phyloP scores from a whole-genome alignment of 2,329 filamentous ascomycete genomes.

The Colletotrichum caudatum region DNA sequence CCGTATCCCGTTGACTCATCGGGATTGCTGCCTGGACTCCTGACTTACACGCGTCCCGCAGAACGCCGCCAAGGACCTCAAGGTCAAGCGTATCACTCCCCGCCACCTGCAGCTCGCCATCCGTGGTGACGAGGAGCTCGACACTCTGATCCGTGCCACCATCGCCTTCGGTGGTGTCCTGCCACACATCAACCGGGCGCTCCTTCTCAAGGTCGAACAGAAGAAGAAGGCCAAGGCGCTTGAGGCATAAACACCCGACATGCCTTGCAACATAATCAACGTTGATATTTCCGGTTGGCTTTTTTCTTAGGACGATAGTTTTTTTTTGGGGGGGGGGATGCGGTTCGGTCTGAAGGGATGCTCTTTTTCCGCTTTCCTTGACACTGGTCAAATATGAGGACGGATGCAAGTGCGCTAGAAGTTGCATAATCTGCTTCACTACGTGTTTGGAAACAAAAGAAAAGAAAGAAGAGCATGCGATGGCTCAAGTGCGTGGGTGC shows the following conservation, averaged over 20 bases:
- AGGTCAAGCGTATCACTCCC: conserved; percentile 99
- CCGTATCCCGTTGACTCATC: conserved; percentile 28
- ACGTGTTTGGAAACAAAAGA: conserved; percentile 21
- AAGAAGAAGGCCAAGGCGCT: conserved; percentile 84
- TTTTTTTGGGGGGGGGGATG: conserved; percentile 5
- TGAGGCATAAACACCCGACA: conserved; percentile 37
- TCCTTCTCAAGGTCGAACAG: conserved; percentile 95
- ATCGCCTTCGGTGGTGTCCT: conserved; percentile 99
- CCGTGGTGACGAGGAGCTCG: conserved; percentile 97
- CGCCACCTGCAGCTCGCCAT: conserved; percentile 98
- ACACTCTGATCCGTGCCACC: conserved; percentile 96
- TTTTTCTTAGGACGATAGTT: conserved; percentile 33
- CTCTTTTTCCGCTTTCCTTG: conserved; percentile 30
- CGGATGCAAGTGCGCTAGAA: conserved; percentile 27
- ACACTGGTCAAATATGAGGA: conserved; percentile 32
- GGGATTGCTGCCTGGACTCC: conserved; percentile 24
- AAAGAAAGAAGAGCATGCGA: conserved; percentile 28
- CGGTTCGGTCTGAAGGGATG: conserved; percentile 33
- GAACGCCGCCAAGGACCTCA: conserved; percentile 99
- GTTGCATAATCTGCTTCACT: conserved; percentile 15
- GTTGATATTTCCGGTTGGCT: conserved; percentile 35
- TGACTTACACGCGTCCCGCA: conserved; percentile 48
- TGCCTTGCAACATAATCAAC: conserved; percentile 16
- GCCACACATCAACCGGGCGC: conserved; percentile 97
- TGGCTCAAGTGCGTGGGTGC: conserved; percentile 6